Evolutionary conservation across 257 asterid species (phyloP), one percentile per base, ranked within the genome.

Genomic region (Nicotiana sylvestris): DNA sequence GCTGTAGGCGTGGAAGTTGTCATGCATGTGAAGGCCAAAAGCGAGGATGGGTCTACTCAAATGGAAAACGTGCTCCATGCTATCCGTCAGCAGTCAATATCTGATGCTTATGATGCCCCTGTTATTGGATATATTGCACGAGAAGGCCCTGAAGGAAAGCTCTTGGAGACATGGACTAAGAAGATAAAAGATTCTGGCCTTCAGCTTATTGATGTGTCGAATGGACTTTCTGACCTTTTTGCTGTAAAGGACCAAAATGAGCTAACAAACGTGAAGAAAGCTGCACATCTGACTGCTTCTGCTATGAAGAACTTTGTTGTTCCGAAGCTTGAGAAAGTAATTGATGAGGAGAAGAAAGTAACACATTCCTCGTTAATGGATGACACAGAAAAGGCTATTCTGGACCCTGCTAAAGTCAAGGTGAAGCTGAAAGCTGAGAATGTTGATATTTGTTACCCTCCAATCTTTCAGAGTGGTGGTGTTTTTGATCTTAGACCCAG

Each of bases 381-480:
- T 27, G 93, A 90, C 61, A 93, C 98, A 1, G 97, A 93, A 86
- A 92, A 88, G 83, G 95, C 91, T 33, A 90, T 94, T 80, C 81
- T 86, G 62, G 93, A 94, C 57, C 98, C 97, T 25, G 81, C 76
- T 25, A 91, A 85, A 90, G 88, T 94, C 77, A 89, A 91, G 39
- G 93, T 92, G 66, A 91, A 91, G 81, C 88, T 93, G 83, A 92
- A 88, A 84, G 90, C 97, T 78, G 97, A 94, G 37, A 94, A 92
- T 80, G 91, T 92, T 4, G 97, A 92, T 87, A 93, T 94, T 33
- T 94, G 97, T 85, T 93, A 94, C 86, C 97, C 98, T 60, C 97
- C 97, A 3, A 92, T 93, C 56, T 90, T 94, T 85, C 97, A 94
- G 87, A 85, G 83, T 77, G 87, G 87, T n/a, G 87, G 85, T 17